Conservation (phyloP, 805 yeast species). For the Clavispora fructus region DNA sequence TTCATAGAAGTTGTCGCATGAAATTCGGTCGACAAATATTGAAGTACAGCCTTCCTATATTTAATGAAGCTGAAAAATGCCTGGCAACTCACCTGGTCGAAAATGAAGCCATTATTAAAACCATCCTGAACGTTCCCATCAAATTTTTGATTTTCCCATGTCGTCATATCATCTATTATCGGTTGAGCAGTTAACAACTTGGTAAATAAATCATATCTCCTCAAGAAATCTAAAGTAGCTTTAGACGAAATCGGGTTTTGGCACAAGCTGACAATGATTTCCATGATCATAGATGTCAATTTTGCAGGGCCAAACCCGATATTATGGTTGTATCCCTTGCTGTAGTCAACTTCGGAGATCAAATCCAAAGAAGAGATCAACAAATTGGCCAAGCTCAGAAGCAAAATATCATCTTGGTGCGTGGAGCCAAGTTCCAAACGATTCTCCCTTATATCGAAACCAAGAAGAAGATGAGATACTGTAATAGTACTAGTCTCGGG, state of each 20-base stretch:
- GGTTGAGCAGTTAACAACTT: constrained; percentile 49
- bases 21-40: constrained; percentile 68
- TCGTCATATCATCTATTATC: constrained; percentile 47
- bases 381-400: constrained; percentile 48
- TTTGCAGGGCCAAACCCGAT: constrained; percentile 53
- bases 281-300: constrained; percentile 54
- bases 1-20: constrained; percentile 50
- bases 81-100: constrained; percentile 35
- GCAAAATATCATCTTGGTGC: constrained; percentile 38
- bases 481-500: constrained; percentile 40
- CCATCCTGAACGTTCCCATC: constrained; percentile 31
- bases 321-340: constrained; percentile 25
- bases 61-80: constrained; percentile 57
- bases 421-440: constrained; percentile 45
- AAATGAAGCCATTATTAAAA: constrained; percentile 27
- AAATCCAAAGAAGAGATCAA: constrained; percentile 43
- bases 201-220: constrained; percentile 47
- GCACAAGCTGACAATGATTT: constrained; percentile 58
- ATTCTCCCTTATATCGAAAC: constrained; percentile 50
- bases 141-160: constrained; percentile 50
- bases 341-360: constrained; percentile 34
- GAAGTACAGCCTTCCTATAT: constrained; percentile 56
- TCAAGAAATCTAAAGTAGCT: constrained; percentile 47
- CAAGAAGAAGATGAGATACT: constrained; percentile 72
- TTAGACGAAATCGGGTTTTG: constrained; percentile 51